These are phyloP conservation scores for Hansfordia pulvinata DNA, from an alignment of 2,329 filamentous ascomycete genomes.

Conservation along the genomic window DNA sequence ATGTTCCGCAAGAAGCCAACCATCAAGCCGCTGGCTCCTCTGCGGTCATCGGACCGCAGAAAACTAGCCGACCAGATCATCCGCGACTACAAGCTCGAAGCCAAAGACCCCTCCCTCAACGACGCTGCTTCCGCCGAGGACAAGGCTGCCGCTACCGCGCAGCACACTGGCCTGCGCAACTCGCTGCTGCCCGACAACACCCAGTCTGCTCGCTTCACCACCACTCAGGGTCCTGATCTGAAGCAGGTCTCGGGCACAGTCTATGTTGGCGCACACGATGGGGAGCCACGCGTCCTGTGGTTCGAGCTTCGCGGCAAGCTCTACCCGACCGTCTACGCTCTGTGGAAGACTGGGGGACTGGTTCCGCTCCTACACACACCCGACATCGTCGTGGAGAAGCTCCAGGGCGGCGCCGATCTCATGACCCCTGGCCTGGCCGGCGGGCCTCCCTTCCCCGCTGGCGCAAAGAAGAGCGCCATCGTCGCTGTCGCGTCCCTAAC, in stretches of 20 bases:
- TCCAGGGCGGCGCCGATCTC: conserved; percentile 50
- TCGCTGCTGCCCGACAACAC: conserved; percentile 49
- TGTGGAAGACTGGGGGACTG: conserved; percentile 49
- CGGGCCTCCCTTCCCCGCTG: conserved; percentile 47
- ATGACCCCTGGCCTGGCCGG: conserved; percentile 56
- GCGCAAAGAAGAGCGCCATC: conserved; percentile 43
- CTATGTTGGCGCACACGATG: conserved; percentile 46
- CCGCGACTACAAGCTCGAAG: conserved; percentile 41
- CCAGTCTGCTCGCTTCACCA: conserved; percentile 49
- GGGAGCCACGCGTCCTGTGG: conserved; percentile 50
- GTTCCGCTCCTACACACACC: conserved; percentile 52
- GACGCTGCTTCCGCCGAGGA: no score
- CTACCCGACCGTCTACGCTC: conserved; percentile 46
- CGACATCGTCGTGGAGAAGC: conserved; percentile 44
- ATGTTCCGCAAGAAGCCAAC: conserved; percentile 57
- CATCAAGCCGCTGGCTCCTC: conserved; percentile 53
- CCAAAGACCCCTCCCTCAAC: no score
- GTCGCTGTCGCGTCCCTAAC: conserved; percentile 50
- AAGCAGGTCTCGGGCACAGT: conserved; percentile 48
- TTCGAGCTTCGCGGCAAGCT: conserved; percentile 44
- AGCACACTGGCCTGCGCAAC: no score
- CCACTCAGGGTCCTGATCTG: conserved; percentile 47
- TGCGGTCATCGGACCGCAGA: conserved; percentile 54
- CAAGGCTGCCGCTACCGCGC: no score
- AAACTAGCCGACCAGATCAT: conserved; percentile 57